These are phyloP conservation scores for Paspalum notatum DNA, from an alignment of 176 grass and related monocot species.

Conservation along the genomic window DNA sequence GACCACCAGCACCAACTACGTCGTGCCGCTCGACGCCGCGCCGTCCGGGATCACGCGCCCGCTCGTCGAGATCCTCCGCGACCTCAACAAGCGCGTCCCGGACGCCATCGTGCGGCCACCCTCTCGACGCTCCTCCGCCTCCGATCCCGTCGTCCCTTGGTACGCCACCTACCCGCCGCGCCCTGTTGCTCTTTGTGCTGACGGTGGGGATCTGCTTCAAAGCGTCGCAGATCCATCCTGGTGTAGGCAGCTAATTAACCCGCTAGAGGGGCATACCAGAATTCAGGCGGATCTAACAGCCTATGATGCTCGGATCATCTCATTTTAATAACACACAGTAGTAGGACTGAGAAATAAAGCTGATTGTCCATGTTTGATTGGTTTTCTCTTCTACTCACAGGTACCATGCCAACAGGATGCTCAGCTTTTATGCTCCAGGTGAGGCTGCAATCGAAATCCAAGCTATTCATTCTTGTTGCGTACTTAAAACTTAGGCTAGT, in stretches of 20 bases:
- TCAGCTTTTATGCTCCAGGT: constrained; percentile 99
- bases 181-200: not conserved
- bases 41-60: constrained; percentile 78
- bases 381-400: constrained; percentile 31
- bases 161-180: constrained; percentile 3
- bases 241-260: not conserved
- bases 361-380: too few species aligned
- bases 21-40: constrained; percentile 70
- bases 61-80: constrained; percentile 89
- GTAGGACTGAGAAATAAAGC: not conserved
- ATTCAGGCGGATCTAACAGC: not conserved
- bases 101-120: constrained; percentile 60
- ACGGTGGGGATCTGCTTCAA: not conserved
- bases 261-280: not conserved
- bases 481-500: not conserved
- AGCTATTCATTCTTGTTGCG: not conserved
- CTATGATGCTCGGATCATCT: not conserved
- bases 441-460: not conserved
- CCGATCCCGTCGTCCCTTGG: constrained; percentile 67
- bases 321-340: not conserved
- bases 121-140: constrained; percentile 37
- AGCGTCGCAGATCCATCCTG: not conserved
- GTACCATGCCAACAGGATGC: constrained; percentile 98
- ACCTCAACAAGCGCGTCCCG: constrained; percentile 94
- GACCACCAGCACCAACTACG: constrained; percentile 67